phyloP scores from a whole-genome alignment of 495 filamentous ascomycete genomes.

The Xanthoparmelia taractica region DNA sequence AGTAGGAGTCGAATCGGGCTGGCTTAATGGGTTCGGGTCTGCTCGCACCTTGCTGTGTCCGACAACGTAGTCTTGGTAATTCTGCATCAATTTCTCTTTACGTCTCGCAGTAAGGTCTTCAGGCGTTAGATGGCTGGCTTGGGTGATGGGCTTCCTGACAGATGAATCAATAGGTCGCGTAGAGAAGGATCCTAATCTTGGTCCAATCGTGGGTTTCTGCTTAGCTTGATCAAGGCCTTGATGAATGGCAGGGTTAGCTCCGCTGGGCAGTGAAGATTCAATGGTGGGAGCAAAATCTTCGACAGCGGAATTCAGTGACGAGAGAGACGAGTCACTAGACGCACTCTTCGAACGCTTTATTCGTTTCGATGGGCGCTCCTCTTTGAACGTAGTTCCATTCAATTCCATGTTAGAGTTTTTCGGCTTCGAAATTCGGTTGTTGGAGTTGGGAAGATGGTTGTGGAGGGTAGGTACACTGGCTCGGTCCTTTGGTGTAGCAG shows the following conservation, averaged over 20 bases:
- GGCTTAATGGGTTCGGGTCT: constrained; percentile 6
- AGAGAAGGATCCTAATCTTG: constrained; percentile 22
- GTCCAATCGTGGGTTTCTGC: constrained; percentile 9
- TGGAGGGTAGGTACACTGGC: constrained; percentile 16
- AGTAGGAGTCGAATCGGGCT: constrained; percentile 13
- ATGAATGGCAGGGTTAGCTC: neutral
- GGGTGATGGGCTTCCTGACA: constrained; percentile 12
- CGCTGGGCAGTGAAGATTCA: constrained; percentile 11
- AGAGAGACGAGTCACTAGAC: constrained; percentile 39
- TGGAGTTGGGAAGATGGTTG: constrained; percentile 20
- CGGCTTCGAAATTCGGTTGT: constrained; percentile 16
- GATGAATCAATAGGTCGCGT: constrained; percentile 10
- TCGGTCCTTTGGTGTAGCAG: constrained; percentile 21
- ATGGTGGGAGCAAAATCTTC: constrained; percentile 23
- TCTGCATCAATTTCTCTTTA: constrained; percentile 17
- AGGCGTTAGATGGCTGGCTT: constrained; percentile 8
- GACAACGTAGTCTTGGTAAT: constrained; percentile 20
- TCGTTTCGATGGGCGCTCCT: constrained; percentile 20
- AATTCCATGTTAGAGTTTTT: constrained; percentile 9
- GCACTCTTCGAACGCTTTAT: constrained; percentile 27
- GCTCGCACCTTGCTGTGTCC: constrained; percentile 22
- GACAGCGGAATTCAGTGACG: constrained; percentile 31
- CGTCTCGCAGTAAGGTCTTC: constrained; percentile 22
- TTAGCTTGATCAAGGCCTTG: constrained; percentile 2
- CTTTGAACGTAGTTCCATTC: constrained; percentile 21